Evolutionary conservation across 2,329 filamentous ascomycete species (phyloP).

Genomic region (Colletotrichum lindemuthianum): DNA sequence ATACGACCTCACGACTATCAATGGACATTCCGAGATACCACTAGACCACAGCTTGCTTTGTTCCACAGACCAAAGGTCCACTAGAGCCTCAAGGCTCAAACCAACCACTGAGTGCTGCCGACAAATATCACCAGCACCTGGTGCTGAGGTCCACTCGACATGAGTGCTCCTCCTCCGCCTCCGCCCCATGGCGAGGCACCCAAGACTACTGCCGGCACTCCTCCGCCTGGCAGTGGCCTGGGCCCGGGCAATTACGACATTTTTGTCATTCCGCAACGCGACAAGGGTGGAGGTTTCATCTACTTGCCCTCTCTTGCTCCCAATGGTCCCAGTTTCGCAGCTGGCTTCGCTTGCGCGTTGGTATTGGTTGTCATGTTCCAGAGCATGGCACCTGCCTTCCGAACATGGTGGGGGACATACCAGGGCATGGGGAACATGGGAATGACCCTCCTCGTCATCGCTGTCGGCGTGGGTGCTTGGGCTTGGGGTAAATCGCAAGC

Average conservation of each 20-base stretch:
- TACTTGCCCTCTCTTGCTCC: slow-evolving; percentile 92
- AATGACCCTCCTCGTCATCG: slow-evolving; percentile 76
- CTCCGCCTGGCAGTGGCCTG: slow-evolving; percentile 64
- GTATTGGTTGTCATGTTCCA: slow-evolving; percentile 78
- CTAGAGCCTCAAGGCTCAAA: neutral
- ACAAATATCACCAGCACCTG: slow-evolving; percentile 23
- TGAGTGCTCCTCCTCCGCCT: slow-evolving; percentile 77
- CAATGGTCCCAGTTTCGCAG: slow-evolving; percentile 89
- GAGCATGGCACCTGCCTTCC: slow-evolving; percentile 77
- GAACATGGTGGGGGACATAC: slow-evolving; percentile 77
- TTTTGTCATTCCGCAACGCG: slow-evolving; percentile 94
- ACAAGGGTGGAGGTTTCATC: slow-evolving; percentile 86
- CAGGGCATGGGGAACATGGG: slow-evolving; percentile 78
- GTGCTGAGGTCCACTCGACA: slow-evolving; percentile 42
- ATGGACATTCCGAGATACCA: slow-evolving; percentile 51
- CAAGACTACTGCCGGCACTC: slow-evolving; percentile 68
- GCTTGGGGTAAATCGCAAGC: slow-evolving; percentile 48
- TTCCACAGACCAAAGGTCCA: slow-evolving; percentile 7
- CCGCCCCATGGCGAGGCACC: slow-evolving; percentile 87
- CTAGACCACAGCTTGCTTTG: slow-evolving; percentile 40
- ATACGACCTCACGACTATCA: slow-evolving; percentile 45
- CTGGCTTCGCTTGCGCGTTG: slow-evolving; percentile 83
- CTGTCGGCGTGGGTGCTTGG: slow-evolving; percentile 83
- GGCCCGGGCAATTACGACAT: slow-evolving; percentile 96
- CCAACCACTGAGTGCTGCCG: slow-evolving; percentile 1